phyloP scores from a whole-genome alignment of 2,329 filamentous ascomycete species.

The Daldinia eschscholtzii region DNA sequence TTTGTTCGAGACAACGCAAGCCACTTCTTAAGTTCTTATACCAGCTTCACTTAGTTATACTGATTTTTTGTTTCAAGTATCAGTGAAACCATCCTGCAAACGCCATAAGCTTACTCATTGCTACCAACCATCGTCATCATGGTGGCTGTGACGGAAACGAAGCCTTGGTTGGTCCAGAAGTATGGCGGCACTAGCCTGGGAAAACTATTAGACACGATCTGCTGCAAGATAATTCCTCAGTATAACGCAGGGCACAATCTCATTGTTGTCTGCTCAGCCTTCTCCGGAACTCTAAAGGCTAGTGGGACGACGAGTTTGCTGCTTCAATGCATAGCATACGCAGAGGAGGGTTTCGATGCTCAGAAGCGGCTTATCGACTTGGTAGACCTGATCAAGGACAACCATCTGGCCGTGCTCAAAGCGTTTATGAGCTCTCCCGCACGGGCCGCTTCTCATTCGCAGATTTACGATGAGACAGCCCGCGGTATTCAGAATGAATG shows the following conservation, averaged over 20 bases:
- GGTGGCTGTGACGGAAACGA: constrained; percentile 38
- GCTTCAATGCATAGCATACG: constrained; percentile 52
- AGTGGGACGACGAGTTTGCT: constrained; percentile 66
- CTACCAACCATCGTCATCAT: constrained; percentile 22
- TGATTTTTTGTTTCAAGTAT: not conserved
- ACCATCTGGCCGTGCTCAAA: constrained; percentile 60
- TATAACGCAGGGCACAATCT: constrained; percentile 60
- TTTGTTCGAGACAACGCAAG: constrained; percentile 12
- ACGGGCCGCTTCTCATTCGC: constrained; percentile 5
- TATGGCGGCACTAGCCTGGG: constrained; percentile 72
- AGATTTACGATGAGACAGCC: constrained; percentile 57
- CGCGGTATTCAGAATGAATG: constrained; percentile 63
- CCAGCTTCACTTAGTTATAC: not conserved
- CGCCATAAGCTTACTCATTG: constrained; percentile 9
- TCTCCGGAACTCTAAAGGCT: constrained; percentile 65
- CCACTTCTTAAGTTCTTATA: constrained; percentile 8
- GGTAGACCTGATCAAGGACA: constrained; percentile 63
- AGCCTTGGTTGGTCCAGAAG: constrained; percentile 70
- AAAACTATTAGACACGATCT: constrained; percentile 67
- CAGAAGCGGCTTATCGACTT: constrained; percentile 59
- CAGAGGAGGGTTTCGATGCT: constrained; percentile 39
- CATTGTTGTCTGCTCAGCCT: constrained; percentile 69
- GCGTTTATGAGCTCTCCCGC: constrained; percentile 40
- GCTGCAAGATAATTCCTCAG: constrained; percentile 47
- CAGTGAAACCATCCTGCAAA: not conserved